Percentiles rank a stretch among this genome's conserved stretches.
phyloP scores from a whole-genome alignment of 306 rosid genomes.

The Rosa persica region DNA sequence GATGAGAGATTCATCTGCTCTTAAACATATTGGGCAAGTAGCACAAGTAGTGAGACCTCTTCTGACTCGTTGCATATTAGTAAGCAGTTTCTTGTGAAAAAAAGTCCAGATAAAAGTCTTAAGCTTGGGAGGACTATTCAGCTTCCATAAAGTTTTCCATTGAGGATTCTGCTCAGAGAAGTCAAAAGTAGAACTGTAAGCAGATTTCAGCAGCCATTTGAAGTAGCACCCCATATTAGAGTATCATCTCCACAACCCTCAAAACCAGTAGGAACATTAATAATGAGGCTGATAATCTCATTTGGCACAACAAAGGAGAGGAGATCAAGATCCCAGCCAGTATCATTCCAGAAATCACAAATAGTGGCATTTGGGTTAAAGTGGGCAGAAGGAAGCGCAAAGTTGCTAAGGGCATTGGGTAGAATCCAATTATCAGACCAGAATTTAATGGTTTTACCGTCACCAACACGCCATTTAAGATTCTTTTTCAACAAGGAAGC shows the following conservation, averaged over 20 bases:
- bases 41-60: neutral
- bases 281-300: accelerated
- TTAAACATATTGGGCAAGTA: neutral
- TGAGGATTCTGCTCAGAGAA: too few relatives aligned
- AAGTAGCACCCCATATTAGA: neutral
- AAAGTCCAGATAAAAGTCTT: neutral
- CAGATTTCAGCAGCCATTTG: neutral
- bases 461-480: neutral
- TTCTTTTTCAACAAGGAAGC: too few relatives aligned
- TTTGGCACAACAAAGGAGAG: neutral
- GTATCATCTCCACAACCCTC: neutral
- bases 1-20: neutral
- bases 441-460: neutral
- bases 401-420: neutral
- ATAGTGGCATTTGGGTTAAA: neutral
- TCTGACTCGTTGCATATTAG: neutral
- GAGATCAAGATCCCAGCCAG: neutral
- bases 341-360: neutral
- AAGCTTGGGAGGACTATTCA: neutral
- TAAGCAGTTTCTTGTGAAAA: neutral
- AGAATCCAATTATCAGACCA: neutral
- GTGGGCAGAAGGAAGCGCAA: neutral
- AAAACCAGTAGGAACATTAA: neutral
- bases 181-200: neutral
- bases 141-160: neutral